Base-by-base conservation (phyloP, 306 rosid genomes). In the Quercus gilva region DNA sequence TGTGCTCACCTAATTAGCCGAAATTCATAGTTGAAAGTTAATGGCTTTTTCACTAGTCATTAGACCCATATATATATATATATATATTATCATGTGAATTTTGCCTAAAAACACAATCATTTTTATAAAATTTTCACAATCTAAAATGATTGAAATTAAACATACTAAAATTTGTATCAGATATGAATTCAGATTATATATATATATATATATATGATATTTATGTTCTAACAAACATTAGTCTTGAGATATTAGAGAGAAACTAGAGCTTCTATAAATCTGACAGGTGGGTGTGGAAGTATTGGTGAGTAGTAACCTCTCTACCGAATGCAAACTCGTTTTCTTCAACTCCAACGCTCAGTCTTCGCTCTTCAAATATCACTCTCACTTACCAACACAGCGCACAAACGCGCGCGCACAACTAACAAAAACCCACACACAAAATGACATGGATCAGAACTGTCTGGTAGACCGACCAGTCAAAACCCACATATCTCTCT, bases 391-490 rank as follows among this genome's bases (percentile, higher is more conserved):
- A 10, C 8, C 71, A 72, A 5, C 33, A 20, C 61, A 53, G 41
- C 41, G 41, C 75, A 60, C 79, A 72, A 59, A 73, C 69, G 3
- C 73, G 37, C 53, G 28, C 56, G 17, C 82, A 59, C 85, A 85
- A 81, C 88, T 79, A 87, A 85, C 85, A 78, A 74, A 75, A 28
- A 29, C 52, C 31, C 21, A 65, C 49, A 65, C 64, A 5, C 45
- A 52, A 33, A 56, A 13, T 21, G 10, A n/a, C 25, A 31, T 2
- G 49, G 1, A 10, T 13, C 51, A 33, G 2, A 85, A 85, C 86
- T 79, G 93, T 90, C 87, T 74, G 92, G 93, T 87, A 88, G 89
- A 90, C 86, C 97, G 88, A 90, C 91, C 97, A 83, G 94, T 92
- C 96, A 91, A 91, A 33, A 67, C 5, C 69, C 57, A 45, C 71